Percentiles rank a stretch among this genome's conserved stretches.
Conservation (phyloP, 805 yeast genomes). For the Pichia kluyveri region DNA sequence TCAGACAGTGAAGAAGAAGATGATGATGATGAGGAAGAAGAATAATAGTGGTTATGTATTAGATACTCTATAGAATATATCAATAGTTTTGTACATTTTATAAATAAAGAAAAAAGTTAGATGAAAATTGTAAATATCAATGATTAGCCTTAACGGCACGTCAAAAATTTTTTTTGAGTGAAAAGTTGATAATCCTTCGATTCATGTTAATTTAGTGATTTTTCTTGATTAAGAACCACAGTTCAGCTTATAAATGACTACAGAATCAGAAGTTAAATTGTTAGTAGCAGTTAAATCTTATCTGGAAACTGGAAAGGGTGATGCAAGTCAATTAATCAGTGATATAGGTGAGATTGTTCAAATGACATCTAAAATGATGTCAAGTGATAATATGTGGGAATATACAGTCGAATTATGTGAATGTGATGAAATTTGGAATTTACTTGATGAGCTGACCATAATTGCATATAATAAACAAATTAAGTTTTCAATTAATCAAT, state of each 20-base stretch:
- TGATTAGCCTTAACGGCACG: too few species aligned
- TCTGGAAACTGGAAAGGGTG: not conserved
- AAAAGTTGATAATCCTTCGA: too few species aligned
- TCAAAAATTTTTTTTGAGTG: too few species aligned
- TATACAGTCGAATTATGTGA: not conserved
- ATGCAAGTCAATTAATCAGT: not conserved
- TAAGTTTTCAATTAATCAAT: not conserved
- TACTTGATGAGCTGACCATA: not conserved
- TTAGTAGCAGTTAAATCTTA: not conserved
- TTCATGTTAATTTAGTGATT: too few species aligned
- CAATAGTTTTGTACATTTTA: not conserved
- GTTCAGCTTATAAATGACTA: not conserved
- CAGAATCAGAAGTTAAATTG: not conserved
- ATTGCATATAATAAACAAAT: not conserved
- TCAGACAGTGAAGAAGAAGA: slow-evolving; percentile 29
- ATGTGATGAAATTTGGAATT: not conserved
- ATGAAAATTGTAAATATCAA: not conserved
- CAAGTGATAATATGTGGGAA: slow-evolving; percentile 4
- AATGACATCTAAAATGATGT: slow-evolving; percentile 7
- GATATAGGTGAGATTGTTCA: slow-evolving; percentile 4
- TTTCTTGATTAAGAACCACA: too few species aligned
- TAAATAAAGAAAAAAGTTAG: not conserved
- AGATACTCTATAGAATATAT: not conserved
- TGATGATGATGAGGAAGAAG: slow-evolving; percentile 6
- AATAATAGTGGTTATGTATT: not conserved